A percentile compares a stretch with the other conserved stretches of the same genome.
Conservation (phyloP, 352 stramenopile species). For the Globisporangium solare region DNA sequence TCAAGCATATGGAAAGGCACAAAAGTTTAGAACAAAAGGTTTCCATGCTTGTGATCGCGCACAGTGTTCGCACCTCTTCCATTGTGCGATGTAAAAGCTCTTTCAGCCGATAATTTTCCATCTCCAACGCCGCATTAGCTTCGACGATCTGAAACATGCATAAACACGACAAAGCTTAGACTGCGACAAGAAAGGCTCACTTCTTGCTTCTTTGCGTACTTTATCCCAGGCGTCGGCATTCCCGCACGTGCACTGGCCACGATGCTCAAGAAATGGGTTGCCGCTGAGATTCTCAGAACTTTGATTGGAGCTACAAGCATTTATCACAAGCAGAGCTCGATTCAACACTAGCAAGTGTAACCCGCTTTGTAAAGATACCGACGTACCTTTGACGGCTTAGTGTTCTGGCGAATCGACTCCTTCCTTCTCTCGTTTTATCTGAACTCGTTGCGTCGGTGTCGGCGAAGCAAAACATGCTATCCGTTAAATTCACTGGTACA, state of each 20-base stretch:
- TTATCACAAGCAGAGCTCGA: background rate
- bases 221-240: slow-evolving; percentile 1
- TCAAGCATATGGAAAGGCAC: background rate
- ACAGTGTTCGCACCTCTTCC: slow-evolving; percentile 20
- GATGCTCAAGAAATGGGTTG: background rate
- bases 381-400: background rate
- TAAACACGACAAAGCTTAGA: background rate
- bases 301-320: background rate
- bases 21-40: background rate
- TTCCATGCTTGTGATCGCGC: background rate
- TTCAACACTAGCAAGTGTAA: background rate
- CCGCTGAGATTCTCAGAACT: background rate
- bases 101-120: slow-evolving; percentile 29
- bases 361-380: background rate
- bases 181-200: background rate
- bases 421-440: background rate
- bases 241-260: slow-evolving; percentile 1
- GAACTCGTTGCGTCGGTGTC: background rate
- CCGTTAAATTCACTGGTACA: background rate
- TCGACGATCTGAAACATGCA: slow-evolving; percentile 11
- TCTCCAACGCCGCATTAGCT: slow-evolving; percentile 22
- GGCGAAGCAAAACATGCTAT: background rate
- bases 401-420: slow-evolving; percentile 1
- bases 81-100: slow-evolving; percentile 34
- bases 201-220: background rate